Evolutionary conservation across 495 filamentous ascomycete species (phyloP).

Genomic region (Apiosordaria backusii): DNA sequence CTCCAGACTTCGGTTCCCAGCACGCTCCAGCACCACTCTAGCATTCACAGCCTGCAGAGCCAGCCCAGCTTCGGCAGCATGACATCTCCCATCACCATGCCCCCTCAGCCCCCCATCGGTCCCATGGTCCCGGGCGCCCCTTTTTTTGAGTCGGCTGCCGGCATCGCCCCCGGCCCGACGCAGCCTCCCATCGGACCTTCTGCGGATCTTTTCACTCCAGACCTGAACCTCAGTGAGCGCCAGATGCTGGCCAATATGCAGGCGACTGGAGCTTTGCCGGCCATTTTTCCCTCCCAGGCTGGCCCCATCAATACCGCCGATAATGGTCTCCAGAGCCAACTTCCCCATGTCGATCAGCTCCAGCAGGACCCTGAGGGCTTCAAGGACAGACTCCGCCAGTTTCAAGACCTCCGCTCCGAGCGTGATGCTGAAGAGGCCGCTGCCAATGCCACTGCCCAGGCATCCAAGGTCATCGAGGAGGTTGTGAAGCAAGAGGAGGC

Average conservation of each 20-base stretch:
- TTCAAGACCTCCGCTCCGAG: constrained; percentile 55
- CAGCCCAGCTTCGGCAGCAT: constrained; percentile 94
- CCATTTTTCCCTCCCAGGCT: constrained; percentile 22
- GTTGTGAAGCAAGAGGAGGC: constrained; percentile 13
- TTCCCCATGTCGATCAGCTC: constrained; percentile 43
- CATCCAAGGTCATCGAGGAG: constrained; percentile 18
- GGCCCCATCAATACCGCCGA: constrained; percentile 29
- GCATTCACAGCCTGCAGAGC: constrained; percentile 90
- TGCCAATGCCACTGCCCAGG: constrained; percentile 7
- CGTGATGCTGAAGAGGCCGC: constrained; percentile 47
- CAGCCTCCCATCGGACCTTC: constrained; percentile 23
- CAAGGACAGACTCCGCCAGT: constrained; percentile 51
- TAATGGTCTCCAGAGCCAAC: constrained; percentile 33
- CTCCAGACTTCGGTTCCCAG: constrained; percentile 69
- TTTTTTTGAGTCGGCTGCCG: constrained; percentile 65
- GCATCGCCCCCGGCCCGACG: constrained; percentile 18
- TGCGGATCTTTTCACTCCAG: constrained; percentile 48
- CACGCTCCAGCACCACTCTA: constrained; percentile 83
- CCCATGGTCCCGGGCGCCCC: constrained; percentile 47
- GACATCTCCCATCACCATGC: constrained; percentile 75
- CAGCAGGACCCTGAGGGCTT: constrained; percentile 51
- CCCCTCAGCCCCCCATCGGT: constrained; percentile 66
- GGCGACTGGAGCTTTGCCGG: constrained; percentile 32
- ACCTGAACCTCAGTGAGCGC: constrained; percentile 41
- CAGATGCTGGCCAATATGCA: constrained; percentile 41